Evolutionary conservation across 2,329 filamentous ascomycete species (phyloP).

Genomic region (Diaporthe velutina): DNA sequence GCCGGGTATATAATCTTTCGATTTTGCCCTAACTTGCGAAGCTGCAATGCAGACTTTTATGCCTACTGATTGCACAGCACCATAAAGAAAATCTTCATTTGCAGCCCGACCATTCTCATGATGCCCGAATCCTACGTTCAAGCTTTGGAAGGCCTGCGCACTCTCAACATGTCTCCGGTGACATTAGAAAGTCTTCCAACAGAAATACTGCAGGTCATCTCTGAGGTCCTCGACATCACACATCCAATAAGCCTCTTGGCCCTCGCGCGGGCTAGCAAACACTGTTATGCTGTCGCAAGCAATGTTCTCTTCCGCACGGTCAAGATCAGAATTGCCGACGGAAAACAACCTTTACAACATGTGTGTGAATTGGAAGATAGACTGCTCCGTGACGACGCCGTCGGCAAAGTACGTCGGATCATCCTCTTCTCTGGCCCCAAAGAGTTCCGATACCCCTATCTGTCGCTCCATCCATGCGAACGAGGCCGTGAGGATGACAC

Average conservation of each 20-base stretch:
- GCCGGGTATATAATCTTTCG: too few relatives aligned
- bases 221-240: constrained; percentile 6
- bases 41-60: too few relatives aligned
- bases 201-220: constrained; percentile 15
- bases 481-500: constrained; percentile 13
- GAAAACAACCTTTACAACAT: neutral
- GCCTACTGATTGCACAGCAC: too few relatives aligned
- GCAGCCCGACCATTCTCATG: too few relatives aligned
- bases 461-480: constrained; percentile 24
- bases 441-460: neutral
- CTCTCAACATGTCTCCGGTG: neutral
- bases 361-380: neutral
- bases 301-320: constrained; percentile 23
- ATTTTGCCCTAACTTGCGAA: too few relatives aligned
- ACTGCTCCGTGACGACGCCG: constrained; percentile 7
- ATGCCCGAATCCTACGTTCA: too few relatives aligned
- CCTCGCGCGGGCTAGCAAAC: constrained; percentile 8
- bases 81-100: too few relatives aligned
- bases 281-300: constrained; percentile 15
- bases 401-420: constrained; percentile 23
- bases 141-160: too few relatives aligned
- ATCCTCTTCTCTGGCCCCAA: constrained; percentile 11
- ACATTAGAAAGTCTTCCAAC: neutral
- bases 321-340: neutral
- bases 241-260: constrained; percentile 26